A percentile compares a stretch with the other conserved stretches of the same genome.
Conservation (phyloP, 768 basidiomycete species). For the Boletus pseudopeckii region DNA sequence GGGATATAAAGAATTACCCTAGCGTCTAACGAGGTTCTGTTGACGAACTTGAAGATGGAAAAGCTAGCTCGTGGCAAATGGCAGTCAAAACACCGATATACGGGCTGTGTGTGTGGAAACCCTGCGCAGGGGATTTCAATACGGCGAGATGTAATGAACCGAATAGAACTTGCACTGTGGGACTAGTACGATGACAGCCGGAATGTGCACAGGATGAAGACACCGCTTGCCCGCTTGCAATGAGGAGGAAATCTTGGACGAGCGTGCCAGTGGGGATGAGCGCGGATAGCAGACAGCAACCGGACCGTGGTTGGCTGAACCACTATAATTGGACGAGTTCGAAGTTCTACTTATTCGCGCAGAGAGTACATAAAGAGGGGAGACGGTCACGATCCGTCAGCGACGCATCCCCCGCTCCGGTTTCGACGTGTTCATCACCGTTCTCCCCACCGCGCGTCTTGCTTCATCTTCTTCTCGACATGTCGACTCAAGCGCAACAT, state of each 20-base stretch:
- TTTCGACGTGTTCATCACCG: constrained; percentile 3
- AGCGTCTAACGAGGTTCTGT: background rate
- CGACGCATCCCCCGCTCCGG: background rate
- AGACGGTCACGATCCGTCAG: background rate
- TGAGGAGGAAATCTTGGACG: too few species aligned
- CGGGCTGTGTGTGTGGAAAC: background rate
- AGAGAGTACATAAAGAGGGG: constrained; percentile 12
- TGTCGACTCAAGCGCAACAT: constrained; percentile 24
- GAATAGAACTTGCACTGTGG: background rate
- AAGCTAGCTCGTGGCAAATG: background rate
- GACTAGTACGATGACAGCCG: background rate
- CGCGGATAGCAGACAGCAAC: constrained; percentile 1
- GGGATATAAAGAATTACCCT: background rate
- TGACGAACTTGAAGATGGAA: background rate
- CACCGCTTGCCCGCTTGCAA: too few species aligned
- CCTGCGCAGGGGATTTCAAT: background rate
- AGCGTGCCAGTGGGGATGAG: too few species aligned
- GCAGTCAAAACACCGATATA: background rate
- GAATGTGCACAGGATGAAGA: background rate
- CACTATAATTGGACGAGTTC: background rate
- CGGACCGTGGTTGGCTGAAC: constrained; percentile 3
- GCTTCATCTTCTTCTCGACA: constrained; percentile 1
- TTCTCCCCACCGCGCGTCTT: background rate
- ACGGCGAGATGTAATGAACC: background rate
- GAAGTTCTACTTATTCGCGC: background rate